Percentiles rank a stretch among this genome's conserved stretches.
Evolutionary conservation across 495 filamentous ascomycete species (phyloP).

Genomic region (Penicillium salamii): DNA sequence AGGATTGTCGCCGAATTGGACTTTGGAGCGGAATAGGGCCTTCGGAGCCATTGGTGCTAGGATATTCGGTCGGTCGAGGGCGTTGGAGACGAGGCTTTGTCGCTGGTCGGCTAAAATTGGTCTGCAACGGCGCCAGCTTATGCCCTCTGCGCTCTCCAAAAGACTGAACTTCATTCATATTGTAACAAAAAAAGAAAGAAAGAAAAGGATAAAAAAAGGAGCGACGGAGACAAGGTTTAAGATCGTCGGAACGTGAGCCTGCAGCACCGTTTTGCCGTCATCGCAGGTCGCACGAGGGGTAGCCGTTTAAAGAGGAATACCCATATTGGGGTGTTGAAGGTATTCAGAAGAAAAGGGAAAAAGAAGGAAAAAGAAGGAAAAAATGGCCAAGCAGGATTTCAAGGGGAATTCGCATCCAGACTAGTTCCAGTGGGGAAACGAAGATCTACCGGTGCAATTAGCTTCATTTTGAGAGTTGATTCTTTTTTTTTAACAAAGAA

Average conservation of each 20-base stretch:
- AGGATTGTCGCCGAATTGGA: slow-evolving; percentile 36
- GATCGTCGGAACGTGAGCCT: slow-evolving; percentile 22
- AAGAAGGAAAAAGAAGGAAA: slow-evolving; percentile 11
- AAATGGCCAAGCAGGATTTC: slow-evolving; percentile 7
- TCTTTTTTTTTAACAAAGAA: too few species aligned
- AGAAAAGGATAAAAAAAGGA: slow-evolving; percentile 28
- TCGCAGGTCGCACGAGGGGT: neutral
- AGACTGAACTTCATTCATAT: slow-evolving; percentile 19
- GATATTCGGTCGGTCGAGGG: slow-evolving; percentile 38
- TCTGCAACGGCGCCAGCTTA: slow-evolving; percentile 35
- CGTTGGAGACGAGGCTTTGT: slow-evolving; percentile 30
- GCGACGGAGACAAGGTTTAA: slow-evolving; percentile 3
- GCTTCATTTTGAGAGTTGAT: too few species aligned
- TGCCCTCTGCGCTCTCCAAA: slow-evolving; percentile 43
- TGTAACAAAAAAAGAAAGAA: neutral
- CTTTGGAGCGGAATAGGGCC: slow-evolving; percentile 35
- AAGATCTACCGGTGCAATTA: slow-evolving; percentile 1
- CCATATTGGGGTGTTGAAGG: slow-evolving; percentile 7
- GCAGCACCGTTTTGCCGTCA: slow-evolving; percentile 20
- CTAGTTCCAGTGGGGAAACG: slow-evolving; percentile 6
- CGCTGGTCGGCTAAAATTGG: slow-evolving; percentile 39
- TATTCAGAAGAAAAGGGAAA: slow-evolving; percentile 2
- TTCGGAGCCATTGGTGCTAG: slow-evolving; percentile 24
- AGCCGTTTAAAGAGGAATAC: slow-evolving; percentile 4
- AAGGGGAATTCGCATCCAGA: slow-evolving; percentile 11